A percentile compares a stretch with the other conserved stretches of the same genome.
Conservation (phyloP, 2,329 filamentous ascomycete genomes). For the Talaromyces atroroseus region DNA sequence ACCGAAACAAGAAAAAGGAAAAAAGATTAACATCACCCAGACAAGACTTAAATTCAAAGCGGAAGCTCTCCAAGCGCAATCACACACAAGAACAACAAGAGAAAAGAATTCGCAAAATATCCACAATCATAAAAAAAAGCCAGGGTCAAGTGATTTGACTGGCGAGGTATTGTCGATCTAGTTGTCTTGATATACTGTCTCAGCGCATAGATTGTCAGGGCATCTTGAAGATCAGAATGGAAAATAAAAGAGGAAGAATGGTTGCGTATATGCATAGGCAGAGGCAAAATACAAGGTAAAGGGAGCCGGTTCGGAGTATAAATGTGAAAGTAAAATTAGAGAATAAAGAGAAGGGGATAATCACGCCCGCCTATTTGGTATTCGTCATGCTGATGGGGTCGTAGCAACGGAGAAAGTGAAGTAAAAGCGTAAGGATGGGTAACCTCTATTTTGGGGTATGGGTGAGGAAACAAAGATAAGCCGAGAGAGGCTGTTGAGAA, state of each 20-base stretch:
- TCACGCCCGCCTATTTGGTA: constrained; percentile 11
- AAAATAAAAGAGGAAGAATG: constrained; percentile 1
- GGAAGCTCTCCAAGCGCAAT: neutral
- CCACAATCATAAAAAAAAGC: constrained; percentile 9
- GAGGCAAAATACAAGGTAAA: neutral
- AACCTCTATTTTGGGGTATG: neutral
- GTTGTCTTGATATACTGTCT: neutral
- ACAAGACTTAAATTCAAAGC: neutral
- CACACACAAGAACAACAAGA: neutral
- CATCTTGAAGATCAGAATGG: neutral
- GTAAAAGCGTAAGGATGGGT: neutral
- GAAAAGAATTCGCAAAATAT: constrained; percentile 5
- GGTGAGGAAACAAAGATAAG: neutral
- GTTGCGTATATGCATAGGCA: constrained; percentile 9
- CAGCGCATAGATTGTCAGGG: neutral
- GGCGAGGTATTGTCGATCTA: neutral
- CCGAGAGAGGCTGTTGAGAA: neutral
- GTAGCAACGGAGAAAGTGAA: constrained; percentile 9
- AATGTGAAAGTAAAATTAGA: neutral
- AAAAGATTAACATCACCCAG: neutral
- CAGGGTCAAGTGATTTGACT: neutral
- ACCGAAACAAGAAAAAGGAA: too few species aligned
- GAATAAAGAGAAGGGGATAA: neutral
- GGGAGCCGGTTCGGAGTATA: constrained; percentile 4
- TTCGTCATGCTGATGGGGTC: constrained; percentile 11